These are phyloP conservation scores for Claviceps paspali DNA, from an alignment of 2,329 filamentous ascomycete species.

Conservation along the genomic window DNA sequence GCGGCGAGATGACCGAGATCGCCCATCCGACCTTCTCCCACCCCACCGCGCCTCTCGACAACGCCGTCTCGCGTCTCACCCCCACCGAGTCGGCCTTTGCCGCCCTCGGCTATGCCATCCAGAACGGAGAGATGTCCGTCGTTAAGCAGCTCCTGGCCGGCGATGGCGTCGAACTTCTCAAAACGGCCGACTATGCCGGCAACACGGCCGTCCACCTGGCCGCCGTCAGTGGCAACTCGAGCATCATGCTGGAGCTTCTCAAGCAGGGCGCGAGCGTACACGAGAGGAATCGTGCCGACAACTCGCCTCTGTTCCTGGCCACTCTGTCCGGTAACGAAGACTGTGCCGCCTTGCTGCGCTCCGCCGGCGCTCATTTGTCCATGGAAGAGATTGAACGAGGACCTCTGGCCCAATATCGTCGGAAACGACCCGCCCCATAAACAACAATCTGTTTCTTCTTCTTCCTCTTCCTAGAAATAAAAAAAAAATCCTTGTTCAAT, in stretches of 20 bases:
- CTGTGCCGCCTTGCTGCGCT: slow-evolving; percentile 37
- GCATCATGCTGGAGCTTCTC: slow-evolving; percentile 44
- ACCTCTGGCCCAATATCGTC: slow-evolving; percentile 10
- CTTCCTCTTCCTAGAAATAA: too few relatives aligned
- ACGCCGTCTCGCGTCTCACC: slow-evolving; percentile 24
- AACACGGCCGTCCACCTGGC: slow-evolving; percentile 54
- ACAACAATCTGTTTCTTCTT: too few relatives aligned
- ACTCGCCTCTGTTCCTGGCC: slow-evolving; percentile 51
- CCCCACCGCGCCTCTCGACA: slow-evolving; percentile 38
- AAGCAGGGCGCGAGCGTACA: slow-evolving; percentile 51
- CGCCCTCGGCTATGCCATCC: slow-evolving; percentile 66
- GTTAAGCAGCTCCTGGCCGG: slow-evolving; percentile 53
- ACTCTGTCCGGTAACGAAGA: slow-evolving; percentile 39
- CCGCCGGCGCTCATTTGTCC: slow-evolving; percentile 44
- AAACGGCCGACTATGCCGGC: slow-evolving; percentile 65
- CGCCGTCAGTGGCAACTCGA: slow-evolving; percentile 35
- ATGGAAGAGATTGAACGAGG: slow-evolving; percentile 21
- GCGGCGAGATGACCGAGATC: slow-evolving; percentile 74
- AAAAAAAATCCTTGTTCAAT: too few relatives aligned
- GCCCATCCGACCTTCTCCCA: slow-evolving; percentile 61
- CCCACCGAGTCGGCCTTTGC: slow-evolving; percentile 51
- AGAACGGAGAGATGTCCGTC: slow-evolving; percentile 49
- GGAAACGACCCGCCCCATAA: neutral
- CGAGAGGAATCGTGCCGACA: slow-evolving; percentile 46
- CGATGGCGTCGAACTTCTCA: slow-evolving; percentile 51